A percentile compares a stretch with the other conserved stretches of the same genome.
These are phyloP conservation scores for Tardiomyces depauwii DNA, from an alignment of 1,139 yeast genomes.

Conservation along the genomic window DNA sequence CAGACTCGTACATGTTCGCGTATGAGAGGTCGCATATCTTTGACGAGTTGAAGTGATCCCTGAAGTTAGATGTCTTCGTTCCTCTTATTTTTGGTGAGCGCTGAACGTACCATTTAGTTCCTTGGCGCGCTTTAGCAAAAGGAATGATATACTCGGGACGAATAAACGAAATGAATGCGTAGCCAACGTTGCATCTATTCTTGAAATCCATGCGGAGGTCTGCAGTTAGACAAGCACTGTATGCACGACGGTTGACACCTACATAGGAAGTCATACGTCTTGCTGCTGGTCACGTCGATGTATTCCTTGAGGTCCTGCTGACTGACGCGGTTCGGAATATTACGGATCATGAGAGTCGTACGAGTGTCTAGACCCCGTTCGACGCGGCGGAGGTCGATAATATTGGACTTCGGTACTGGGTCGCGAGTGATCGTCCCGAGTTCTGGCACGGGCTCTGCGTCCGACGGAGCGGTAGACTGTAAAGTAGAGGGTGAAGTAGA, in stretches of 20 bases:
- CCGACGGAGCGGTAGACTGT: too few relatives aligned
- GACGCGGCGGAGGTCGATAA: conserved; percentile 28
- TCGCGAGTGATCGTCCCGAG: conserved; percentile 15
- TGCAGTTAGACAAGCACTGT: conserved; percentile 8
- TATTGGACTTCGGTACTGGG: conserved; percentile 23
- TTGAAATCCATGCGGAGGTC: conserved; percentile 40
- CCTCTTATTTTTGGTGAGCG: too few relatives aligned
- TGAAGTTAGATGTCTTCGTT: conserved; percentile 11
- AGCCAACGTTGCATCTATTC: conserved; percentile 41
- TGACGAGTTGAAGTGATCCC: conserved; percentile 37
- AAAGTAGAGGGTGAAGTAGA: too few relatives aligned
- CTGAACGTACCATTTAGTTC: conserved; percentile 27
- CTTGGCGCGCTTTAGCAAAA: conserved; percentile 35
- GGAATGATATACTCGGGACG: conserved; percentile 33
- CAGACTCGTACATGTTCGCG: conserved; percentile 27
- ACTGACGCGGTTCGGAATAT: conserved; percentile 39
- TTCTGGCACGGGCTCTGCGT: too few relatives aligned
- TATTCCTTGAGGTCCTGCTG: conserved; percentile 35
- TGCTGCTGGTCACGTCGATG: conserved; percentile 34
- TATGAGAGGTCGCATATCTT: conserved; percentile 39
- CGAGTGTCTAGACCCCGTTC: conserved; percentile 32
- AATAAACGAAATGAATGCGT: conserved; percentile 40
- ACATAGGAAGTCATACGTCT: conserved; percentile 46
- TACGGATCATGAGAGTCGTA: conserved; percentile 39
- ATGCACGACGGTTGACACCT: conserved; percentile 10